Percentiles rank a stretch among this genome's conserved stretches.
Evolutionary conservation across 257 asterid genomes (phyloP).

Genomic region (Capsicum baccatum): DNA sequence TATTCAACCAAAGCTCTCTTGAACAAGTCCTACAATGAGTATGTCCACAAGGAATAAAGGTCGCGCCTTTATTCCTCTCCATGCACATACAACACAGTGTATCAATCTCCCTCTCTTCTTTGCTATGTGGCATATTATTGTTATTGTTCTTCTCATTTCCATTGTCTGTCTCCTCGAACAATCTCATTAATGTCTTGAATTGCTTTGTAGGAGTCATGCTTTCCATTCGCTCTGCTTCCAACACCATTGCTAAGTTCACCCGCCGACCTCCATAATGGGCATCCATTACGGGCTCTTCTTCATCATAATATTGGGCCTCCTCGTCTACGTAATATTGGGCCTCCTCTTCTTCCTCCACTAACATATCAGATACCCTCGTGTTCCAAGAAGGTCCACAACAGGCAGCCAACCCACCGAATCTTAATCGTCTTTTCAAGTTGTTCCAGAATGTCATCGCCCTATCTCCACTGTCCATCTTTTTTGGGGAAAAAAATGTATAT

Average conservation of each 20-base stretch:
- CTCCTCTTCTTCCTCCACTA: constrained; percentile 22
- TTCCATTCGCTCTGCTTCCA: constrained; percentile 30
- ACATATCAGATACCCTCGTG: background rate
- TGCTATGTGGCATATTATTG: background rate
- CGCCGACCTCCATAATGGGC: background rate
- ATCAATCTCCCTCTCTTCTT: background rate
- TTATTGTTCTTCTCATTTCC: constrained; percentile 6
- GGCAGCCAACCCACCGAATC: background rate
- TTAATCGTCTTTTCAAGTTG: constrained; percentile 9
- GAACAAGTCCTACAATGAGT: constrained; percentile 41
- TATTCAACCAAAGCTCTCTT: constrained; percentile 26
- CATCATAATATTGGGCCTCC: background rate
- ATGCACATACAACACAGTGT: constrained; percentile 36
- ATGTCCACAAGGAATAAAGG: constrained; percentile 38
- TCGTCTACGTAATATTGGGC: background rate
- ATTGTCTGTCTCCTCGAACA: constrained; percentile 35
- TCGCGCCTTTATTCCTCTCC: constrained; percentile 37
- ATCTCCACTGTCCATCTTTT: constrained; percentile 20
- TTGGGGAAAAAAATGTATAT: no score
- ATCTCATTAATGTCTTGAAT: constrained; percentile 32
- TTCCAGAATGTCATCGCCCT: constrained; percentile 20
- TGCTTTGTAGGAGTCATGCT: constrained; percentile 5
- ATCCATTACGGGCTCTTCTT: background rate
- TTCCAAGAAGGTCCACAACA: constrained; percentile 36
- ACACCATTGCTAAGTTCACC: constrained; percentile 30